phyloP scores from a whole-genome alignment of 345 rosid genomes.

The Excoecaria cochinchinensis region DNA sequence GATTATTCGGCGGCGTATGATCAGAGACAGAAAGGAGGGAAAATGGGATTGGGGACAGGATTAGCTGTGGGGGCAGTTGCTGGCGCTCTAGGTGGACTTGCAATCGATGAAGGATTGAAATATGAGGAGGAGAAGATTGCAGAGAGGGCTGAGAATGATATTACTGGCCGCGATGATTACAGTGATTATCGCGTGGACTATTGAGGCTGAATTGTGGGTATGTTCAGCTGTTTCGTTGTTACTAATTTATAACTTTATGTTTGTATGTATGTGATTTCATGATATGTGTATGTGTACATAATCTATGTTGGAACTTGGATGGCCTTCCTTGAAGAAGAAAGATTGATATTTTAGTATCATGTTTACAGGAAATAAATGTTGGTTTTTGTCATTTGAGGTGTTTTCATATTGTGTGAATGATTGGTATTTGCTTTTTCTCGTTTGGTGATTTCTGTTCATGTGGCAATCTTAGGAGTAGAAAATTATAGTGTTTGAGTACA shows the following conservation, averaged over 20 bases:
- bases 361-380: slow-evolving; percentile 2
- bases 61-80: slow-evolving; percentile 39
- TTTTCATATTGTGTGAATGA: neutral
- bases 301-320: slow-evolving; percentile 10
- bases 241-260: neutral
- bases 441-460: neutral
- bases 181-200: slow-evolving; percentile 24
- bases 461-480: neutral
- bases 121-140: slow-evolving; percentile 37
- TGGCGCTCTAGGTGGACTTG: slow-evolving; percentile 36
- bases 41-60: slow-evolving; percentile 32
- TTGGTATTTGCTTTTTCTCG: too few species aligned
- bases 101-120: slow-evolving; percentile 37
- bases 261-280: neutral
- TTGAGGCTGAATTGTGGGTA: slow-evolving; percentile 6
- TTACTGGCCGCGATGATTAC: slow-evolving; percentile 24
- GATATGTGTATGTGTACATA: neutral
- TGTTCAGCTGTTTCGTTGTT: neutral
- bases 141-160: slow-evolving; percentile 25
- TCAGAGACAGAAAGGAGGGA: slow-evolving; percentile 35
- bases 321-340: slow-evolving; percentile 4
- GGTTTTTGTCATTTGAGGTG: neutral
- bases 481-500: neutral
- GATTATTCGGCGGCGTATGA: slow-evolving; percentile 39
- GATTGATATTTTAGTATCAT: neutral